Percentiles rank a stretch among this genome's conserved stretches.
phyloP scores from a whole-genome alignment of 2,329 filamentous ascomycete genomes.

The Zasmidium angulare region DNA sequence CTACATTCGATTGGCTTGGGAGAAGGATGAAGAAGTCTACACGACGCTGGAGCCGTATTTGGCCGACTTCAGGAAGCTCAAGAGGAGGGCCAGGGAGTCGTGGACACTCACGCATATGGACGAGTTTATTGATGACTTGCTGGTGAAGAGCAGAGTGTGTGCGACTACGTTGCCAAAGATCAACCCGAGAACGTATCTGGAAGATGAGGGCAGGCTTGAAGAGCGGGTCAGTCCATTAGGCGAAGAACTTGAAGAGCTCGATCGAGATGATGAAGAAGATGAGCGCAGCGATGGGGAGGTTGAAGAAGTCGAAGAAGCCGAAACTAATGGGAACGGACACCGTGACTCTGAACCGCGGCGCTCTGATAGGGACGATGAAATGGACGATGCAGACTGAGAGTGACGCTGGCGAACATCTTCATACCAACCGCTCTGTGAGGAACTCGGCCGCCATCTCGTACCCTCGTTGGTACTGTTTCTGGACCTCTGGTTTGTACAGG shows the following conservation, averaged over 20 bases:
- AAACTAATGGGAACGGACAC: conserved; percentile 22
- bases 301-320: conserved; percentile 20
- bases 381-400: conserved; percentile 27
- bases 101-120: conserved; percentile 80
- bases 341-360: conserved; percentile 2
- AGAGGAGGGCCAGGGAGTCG: conserved; percentile 70
- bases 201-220: conserved; percentile 86
- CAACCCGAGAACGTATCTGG: conserved; percentile 75
- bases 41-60: conserved; percentile 76
- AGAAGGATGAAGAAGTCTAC: conserved; percentile 80
- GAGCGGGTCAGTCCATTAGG: conserved; percentile 80
- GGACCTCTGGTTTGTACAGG: conserved; percentile 1
- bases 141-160: conserved; percentile 86
- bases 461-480: conserved; percentile 1
- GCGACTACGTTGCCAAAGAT: conserved; percentile 92
- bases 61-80: conserved; percentile 79
- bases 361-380: conserved; percentile 19
- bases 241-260: conserved; percentile 68
- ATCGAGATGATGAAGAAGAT: conserved; percentile 59
- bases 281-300: conserved; percentile 32
- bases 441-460: conserved; percentile 4
- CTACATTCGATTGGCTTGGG: conserved; percentile 86
- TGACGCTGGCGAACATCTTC: not conserved
- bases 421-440: not conserved
- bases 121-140: conserved; percentile 87